Conservation (phyloP, 768 basidiomycete species). For the Suillus ampliporus region DNA sequence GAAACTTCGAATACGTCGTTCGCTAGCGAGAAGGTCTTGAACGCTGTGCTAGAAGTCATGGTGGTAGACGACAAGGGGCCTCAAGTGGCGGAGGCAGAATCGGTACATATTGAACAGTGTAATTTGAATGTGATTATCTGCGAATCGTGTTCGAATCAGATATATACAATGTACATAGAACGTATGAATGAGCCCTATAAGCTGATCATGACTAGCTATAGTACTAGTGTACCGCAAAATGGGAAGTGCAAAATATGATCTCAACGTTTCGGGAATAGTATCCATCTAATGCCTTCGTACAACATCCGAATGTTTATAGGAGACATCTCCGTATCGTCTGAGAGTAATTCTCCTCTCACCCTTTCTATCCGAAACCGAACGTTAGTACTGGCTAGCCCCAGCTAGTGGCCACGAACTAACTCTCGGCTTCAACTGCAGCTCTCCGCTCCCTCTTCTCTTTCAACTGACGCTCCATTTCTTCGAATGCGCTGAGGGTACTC, state of each 20-base stretch:
- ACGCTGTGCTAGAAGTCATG: constrained; percentile 59
- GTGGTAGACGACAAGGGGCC: constrained; percentile 8
- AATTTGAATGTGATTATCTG: not conserved
- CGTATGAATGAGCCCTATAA: not conserved
- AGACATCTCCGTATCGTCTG: constrained; percentile 21
- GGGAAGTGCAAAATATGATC: not conserved
- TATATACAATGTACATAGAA: no score
- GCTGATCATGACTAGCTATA: not conserved
- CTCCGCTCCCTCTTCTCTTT: constrained; percentile 48
- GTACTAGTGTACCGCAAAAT: not conserved
- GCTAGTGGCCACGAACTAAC: constrained; percentile 41
- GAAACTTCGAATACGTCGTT: constrained; percentile 76
- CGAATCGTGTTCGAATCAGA: not conserved
- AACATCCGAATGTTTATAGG: constrained; percentile 30
- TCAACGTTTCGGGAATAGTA: constrained; percentile 51
- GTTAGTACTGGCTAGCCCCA: constrained; percentile 14
- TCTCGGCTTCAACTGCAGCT: constrained; percentile 39
- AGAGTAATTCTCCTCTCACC: constrained; percentile 22
- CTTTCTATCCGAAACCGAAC: constrained; percentile 23
- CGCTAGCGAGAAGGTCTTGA: constrained; percentile 72
- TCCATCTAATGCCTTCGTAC: constrained; percentile 56
- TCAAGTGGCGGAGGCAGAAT: constrained; percentile 4
- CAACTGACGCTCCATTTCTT: constrained; percentile 69
- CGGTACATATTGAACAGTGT: not conserved
- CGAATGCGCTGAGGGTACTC: constrained; percentile 65